Conservation (phyloP, 2,329 filamentous ascomycete genomes). For the Fusarium ambrosium region DNA sequence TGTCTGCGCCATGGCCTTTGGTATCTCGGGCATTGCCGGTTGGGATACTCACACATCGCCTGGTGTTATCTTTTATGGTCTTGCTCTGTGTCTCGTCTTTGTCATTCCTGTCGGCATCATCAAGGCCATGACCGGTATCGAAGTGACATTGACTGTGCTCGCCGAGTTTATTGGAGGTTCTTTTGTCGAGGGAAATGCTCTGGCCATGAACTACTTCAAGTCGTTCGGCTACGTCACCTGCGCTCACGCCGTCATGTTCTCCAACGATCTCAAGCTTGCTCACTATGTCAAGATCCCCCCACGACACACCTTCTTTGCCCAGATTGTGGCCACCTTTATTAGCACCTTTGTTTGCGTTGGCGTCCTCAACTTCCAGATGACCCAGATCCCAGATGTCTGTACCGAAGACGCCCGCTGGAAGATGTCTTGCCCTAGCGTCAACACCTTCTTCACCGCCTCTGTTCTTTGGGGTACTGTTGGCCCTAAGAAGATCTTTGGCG, state of each 20-base stretch:
- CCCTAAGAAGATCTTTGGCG: constrained; percentile 54
- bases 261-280: constrained; percentile 53
- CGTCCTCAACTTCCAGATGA: constrained; percentile 56
- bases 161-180: constrained; percentile 62
- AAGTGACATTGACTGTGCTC: constrained; percentile 59
- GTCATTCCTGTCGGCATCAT: constrained; percentile 61
- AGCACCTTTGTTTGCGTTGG: constrained; percentile 53
- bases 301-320: constrained; percentile 53
- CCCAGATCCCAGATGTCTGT: constrained; percentile 63
- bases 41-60: constrained; percentile 60
- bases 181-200: constrained; percentile 57
- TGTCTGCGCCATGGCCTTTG: constrained; percentile 49
- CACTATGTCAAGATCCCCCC: constrained; percentile 62
- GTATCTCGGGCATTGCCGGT: constrained; percentile 51
- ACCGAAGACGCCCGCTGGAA: constrained; percentile 58
- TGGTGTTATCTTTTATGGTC: constrained; percentile 59
- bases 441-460: constrained; percentile 56
- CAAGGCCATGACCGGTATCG: constrained; percentile 57
- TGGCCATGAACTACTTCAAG: constrained; percentile 64
- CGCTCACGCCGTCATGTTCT: constrained; percentile 54
- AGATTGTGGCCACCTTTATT: constrained; percentile 52
- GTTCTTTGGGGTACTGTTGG: constrained; percentile 59
- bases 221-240: constrained; percentile 54
- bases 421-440: constrained; percentile 55
- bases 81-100: constrained; percentile 57